Evolutionary conservation across 2,329 filamentous ascomycete species (phyloP), one percentile per base, ranked within the genome.

Genomic region (Elsinoe arachidis): DNA sequence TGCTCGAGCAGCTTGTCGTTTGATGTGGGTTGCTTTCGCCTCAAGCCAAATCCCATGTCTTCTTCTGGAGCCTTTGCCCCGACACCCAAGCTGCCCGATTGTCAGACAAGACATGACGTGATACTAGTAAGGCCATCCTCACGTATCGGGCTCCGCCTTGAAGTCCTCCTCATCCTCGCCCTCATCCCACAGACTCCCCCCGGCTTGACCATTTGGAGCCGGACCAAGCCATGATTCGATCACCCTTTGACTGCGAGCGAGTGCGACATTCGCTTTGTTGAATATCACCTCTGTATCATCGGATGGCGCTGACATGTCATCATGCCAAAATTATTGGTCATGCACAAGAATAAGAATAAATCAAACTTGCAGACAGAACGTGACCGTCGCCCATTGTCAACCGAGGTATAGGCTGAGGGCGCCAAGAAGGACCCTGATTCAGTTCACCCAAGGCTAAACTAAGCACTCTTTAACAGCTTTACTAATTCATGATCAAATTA

Each of bases 191-290:
- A 74, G 68, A 17, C 74, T 68, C 61, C 74, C 75, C 55, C 66
- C 63, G 59, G 70, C 65, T 55, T 67, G 62, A 51, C 67, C 62
- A 49, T 74, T 72, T 19, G 72, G 67, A n/a, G 67, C 58, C 5
- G 76, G 68, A 11, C 78, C 78, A 30, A 84, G 74, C 78, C 79
- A 80, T 61, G 80, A 82, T 53, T 78, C 73, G 59, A 84, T 71
- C 15, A 81, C 69, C 34, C 75, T 75, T 61, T 81, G 78, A 53
- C 74, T 76, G 56, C 77, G 76, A 5, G 80, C 78, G 9, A 81
- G 69, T 2, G 74, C 74, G 47, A 83, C 73, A 60, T 76, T 80
- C 33, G 78, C 72, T 55, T 74, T 72, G 63, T 82, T 82, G 55
- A 78, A 74, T 51, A 83, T 74, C 38, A 82, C 71, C 61, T 83